phyloP scores from a whole-genome alignment of 768 basidiomycete species.

The Xerocomus spinulosus region DNA sequence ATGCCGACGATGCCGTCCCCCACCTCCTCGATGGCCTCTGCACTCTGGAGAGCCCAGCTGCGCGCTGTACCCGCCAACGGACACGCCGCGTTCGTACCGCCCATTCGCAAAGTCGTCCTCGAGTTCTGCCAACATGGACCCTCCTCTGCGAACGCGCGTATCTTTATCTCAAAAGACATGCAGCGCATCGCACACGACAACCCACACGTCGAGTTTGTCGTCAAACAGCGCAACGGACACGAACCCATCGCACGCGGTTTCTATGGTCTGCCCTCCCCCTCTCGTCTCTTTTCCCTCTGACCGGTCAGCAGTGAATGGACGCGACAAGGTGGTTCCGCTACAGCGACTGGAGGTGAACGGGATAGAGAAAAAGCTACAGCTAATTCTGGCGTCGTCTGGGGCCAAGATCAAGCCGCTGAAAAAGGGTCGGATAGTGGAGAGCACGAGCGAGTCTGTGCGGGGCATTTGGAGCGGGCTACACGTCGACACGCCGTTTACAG shows the following conservation, averaged over 20 bases:
- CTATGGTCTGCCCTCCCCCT: slow-evolving; percentile 49
- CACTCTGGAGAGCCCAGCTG: slow-evolving; percentile 44
- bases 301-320: slow-evolving; percentile 62
- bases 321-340: slow-evolving; percentile 84
- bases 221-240: slow-evolving; percentile 66
- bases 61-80: slow-evolving; percentile 70
- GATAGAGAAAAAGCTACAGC: slow-evolving; percentile 73
- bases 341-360: slow-evolving; percentile 69
- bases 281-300: slow-evolving; percentile 8
- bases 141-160: slow-evolving; percentile 67
- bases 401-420: slow-evolving; percentile 81
- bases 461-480: slow-evolving; percentile 92
- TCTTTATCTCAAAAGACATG: slow-evolving; percentile 60
- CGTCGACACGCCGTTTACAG: slow-evolving; percentile 61
- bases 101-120: slow-evolving; percentile 81
- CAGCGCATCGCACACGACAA: slow-evolving; percentile 62
- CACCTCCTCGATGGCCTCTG: slow-evolving; percentile 32
- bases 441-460: slow-evolving; percentile 72
- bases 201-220: slow-evolving; percentile 82
- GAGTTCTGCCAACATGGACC: slow-evolving; percentile 85
- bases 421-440: slow-evolving; percentile 60
- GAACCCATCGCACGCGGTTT: slow-evolving; percentile 82
- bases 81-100: slow-evolving; percentile 67
- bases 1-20: slow-evolving; percentile 2
- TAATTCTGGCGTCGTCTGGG: slow-evolving; percentile 84